A percentile compares a stretch with the other conserved stretches of the same genome.
phyloP scores from a whole-genome alignment of 306 rosid genomes.

The Dalbergia oliveri region DNA sequence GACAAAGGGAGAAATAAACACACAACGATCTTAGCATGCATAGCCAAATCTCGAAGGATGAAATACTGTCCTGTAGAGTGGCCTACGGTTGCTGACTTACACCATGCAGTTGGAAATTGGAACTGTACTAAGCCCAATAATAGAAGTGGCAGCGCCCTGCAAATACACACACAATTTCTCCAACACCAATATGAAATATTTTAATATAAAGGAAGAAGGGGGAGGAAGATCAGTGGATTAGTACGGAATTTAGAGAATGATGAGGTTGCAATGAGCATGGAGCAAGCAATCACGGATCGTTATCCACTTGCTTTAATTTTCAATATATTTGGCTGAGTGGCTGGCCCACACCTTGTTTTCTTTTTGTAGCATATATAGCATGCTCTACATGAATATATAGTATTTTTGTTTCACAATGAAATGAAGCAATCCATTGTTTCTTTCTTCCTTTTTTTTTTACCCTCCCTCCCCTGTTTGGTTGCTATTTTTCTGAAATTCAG shows the following conservation, averaged over 20 bases:
- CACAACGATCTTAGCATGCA: constrained; percentile 30
- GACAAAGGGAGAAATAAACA: constrained; percentile 24
- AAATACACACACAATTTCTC: constrained; percentile 45
- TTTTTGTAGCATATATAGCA: background rate
- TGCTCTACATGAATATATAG: background rate
- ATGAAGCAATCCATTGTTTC: background rate
- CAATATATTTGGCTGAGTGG: background rate
- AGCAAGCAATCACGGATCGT: constrained; percentile 50
- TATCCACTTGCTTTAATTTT: constrained; percentile 57
- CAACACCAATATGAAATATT: constrained; percentile 13
- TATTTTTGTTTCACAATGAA: background rate
- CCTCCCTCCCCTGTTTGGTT: background rate
- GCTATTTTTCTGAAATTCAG: constrained; percentile 13
- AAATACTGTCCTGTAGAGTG: constrained; percentile 11
- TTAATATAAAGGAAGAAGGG: constrained; percentile 30
- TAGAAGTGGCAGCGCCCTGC: constrained; percentile 41
- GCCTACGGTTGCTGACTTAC: constrained; percentile 27
- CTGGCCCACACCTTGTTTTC: constrained; percentile 53
- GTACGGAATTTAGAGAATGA: constrained; percentile 32
- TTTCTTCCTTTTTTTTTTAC: background rate
- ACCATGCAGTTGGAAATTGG: constrained; percentile 2
- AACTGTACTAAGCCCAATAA: constrained; percentile 28
- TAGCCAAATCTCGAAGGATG: constrained; percentile 13
- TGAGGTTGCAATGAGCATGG: constrained; percentile 17
- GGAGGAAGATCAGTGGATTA: background rate